phyloP scores from a whole-genome alignment of 768 basidiomycete species.

The Austroboletus festivus region DNA sequence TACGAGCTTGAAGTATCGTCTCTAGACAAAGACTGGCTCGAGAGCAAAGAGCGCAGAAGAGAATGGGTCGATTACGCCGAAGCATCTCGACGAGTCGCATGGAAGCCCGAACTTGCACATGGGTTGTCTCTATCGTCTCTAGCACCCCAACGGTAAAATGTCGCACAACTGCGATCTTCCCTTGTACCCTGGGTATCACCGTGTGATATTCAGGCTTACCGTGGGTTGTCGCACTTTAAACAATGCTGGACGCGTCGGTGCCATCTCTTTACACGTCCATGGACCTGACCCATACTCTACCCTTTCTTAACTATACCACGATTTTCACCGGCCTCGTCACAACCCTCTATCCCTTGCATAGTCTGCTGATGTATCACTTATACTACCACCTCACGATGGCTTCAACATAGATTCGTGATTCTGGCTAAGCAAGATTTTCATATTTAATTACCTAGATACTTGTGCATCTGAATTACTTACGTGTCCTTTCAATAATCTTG shows the following conservation, averaged over 20 bases:
- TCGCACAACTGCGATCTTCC: slow-evolving; percentile 5
- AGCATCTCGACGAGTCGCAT: slow-evolving; percentile 67
- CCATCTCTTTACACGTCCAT: slow-evolving; percentile 19
- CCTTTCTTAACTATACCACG: slow-evolving; percentile 30
- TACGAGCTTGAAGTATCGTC: slow-evolving; percentile 81
- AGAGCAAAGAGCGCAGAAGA: slow-evolving; percentile 71
- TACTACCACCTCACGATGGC: slow-evolving; percentile 14
- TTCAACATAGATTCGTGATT: slow-evolving; percentile 30
- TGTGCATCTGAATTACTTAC: slow-evolving; percentile 19
- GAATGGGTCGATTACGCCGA: slow-evolving; percentile 91
- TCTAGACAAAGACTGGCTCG: slow-evolving; percentile 80
- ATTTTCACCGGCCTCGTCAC: slow-evolving; percentile 14
- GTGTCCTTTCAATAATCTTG: slow-evolving; percentile 1
- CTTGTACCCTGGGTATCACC: slow-evolving; percentile 8
- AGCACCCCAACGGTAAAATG: slow-evolving; percentile 50
- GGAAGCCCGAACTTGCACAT: slow-evolving; percentile 84
- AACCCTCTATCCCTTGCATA: slow-evolving; percentile 27
- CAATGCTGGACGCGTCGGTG: slow-evolving; percentile 16
- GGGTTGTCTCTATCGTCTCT: slow-evolving; percentile 70
- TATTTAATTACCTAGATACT: slow-evolving; percentile 29
- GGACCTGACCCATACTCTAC: slow-evolving; percentile 28
- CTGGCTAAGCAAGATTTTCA: slow-evolving; percentile 11
- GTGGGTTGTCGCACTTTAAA: slow-evolving; percentile 11
- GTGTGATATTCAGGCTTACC: slow-evolving; percentile 11
- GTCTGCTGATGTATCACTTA: slow-evolving; percentile 32